These are phyloP conservation scores for Terfezia boudieri DNA, from an alignment of 495 filamentous ascomycete genomes.

Conservation along the genomic window DNA sequence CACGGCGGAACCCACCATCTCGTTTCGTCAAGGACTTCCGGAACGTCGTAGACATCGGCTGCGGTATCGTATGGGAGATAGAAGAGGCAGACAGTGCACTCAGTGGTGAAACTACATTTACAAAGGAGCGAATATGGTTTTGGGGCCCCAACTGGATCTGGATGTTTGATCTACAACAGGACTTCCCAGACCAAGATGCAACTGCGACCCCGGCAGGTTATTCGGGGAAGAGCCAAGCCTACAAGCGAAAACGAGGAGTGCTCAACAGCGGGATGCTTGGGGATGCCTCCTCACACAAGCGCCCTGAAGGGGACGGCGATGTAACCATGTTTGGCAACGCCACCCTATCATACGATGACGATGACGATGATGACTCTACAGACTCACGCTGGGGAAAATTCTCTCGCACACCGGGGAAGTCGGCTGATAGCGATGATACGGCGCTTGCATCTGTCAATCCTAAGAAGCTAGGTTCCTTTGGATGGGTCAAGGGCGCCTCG, in stretches of 20 bases:
- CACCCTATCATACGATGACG: conserved; percentile 11
- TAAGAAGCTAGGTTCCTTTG: too few relatives aligned
- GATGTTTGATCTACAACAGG: conserved; percentile 69
- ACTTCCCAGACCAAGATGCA: conserved; percentile 31
- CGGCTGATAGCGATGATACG: too few relatives aligned
- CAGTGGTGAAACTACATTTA: conserved; percentile 3
- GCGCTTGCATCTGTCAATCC: too few relatives aligned
- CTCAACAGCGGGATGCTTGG: too few relatives aligned
- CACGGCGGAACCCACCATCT: conserved; percentile 52
- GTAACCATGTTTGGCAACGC: conserved; percentile 5
- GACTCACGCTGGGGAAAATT: too few relatives aligned
- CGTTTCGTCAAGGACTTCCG: conserved; percentile 51
- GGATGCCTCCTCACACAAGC: not conserved
- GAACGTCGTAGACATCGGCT: conserved; percentile 47
- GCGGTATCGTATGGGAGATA: conserved; percentile 71
- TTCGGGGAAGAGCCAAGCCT: not conserved
- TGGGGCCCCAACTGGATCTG: conserved; percentile 70
- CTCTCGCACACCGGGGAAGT: too few relatives aligned
- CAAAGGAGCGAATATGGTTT: conserved; percentile 50
- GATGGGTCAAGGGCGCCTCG: too few relatives aligned
- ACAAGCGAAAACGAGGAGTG: conserved; percentile 1
- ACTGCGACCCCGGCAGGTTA: not conserved
- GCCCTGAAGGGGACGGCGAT: not conserved
- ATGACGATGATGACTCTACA: too few relatives aligned
- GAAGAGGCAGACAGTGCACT: not conserved